phyloP scores from a whole-genome alignment of 2,329 filamentous ascomycete genomes.

The Xylariaceae sp. region DNA sequence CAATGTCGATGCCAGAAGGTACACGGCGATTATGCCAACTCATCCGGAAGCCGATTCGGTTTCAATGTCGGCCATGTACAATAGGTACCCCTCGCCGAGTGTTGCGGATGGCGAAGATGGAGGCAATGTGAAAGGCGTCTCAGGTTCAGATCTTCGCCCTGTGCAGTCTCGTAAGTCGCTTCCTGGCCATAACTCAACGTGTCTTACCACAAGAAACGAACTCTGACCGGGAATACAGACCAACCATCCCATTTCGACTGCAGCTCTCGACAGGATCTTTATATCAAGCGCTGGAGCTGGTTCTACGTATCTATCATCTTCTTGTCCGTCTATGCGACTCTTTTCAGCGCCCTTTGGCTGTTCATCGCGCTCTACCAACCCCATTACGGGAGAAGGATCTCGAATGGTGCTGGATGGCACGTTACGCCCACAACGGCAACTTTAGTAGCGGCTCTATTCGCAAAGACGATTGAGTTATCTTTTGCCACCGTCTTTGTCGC shows the following conservation, averaged over 20 bases:
- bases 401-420: slow-evolving; percentile 41
- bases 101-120: slow-evolving; percentile 17
- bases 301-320: slow-evolving; percentile 43
- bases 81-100: slow-evolving; percentile 7
- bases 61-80: slow-evolving; percentile 19
- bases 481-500: slow-evolving; percentile 75
- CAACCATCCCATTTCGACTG: slow-evolving; percentile 28
- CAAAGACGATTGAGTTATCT: slow-evolving; percentile 71
- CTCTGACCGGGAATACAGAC: slow-evolving; percentile 17
- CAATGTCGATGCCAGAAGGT: slow-evolving; percentile 8
- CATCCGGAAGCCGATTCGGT: slow-evolving; percentile 16
- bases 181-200: not conserved
- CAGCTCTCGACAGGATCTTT: slow-evolving; percentile 28
- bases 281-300: slow-evolving; percentile 38
- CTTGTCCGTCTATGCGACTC: slow-evolving; percentile 57
- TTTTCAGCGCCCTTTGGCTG: slow-evolving; percentile 62
- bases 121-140: slow-evolving; percentile 18
- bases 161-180: slow-evolving; percentile 21
- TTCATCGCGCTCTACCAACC: slow-evolving; percentile 57
- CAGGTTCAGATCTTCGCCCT: not conserved
- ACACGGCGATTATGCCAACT: slow-evolving; percentile 6
- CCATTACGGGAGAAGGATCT: slow-evolving; percentile 55
- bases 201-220: not conserved
- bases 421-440: slow-evolving; percentile 60
- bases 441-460: slow-evolving; percentile 61